phyloP scores from a whole-genome alignment of 148 eudicot genomes.

The Oxyria digyna region DNA sequence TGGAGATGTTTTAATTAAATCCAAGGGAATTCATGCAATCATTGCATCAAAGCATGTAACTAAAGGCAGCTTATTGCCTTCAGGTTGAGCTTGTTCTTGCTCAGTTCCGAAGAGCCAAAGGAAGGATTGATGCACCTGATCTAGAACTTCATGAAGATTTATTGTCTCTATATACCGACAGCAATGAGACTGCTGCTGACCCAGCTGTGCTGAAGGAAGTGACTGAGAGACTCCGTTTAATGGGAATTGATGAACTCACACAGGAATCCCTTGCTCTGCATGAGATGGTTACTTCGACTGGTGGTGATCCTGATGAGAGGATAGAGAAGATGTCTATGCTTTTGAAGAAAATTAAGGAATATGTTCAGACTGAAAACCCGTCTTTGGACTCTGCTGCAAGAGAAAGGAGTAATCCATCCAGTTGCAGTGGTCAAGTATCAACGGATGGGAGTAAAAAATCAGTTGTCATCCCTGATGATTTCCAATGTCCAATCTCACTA shows the following conservation, averaged over 20 bases:
- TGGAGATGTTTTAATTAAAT: neutral
- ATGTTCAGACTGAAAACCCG: conserved; percentile 75
- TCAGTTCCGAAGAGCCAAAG: conserved; percentile 91
- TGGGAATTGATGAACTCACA: conserved; percentile 68
- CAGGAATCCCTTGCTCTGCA: conserved; percentile 90
- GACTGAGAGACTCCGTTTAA: conserved; percentile 57
- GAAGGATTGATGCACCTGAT: conserved; percentile 61
- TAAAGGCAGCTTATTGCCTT: conserved; percentile 7
- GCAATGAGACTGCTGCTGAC: conserved; percentile 30
- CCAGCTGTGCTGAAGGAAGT: conserved; percentile 49
- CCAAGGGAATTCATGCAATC: neutral
- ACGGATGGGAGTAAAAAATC: conserved; percentile 33
- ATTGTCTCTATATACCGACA: conserved; percentile 41
- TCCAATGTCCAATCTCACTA: conserved; percentile 88
- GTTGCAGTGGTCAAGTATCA: conserved; percentile 34
- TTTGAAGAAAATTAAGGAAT: conserved; percentile 77
- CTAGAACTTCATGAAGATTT: conserved; percentile 58
- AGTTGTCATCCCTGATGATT: conserved; percentile 72
- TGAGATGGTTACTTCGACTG: conserved; percentile 62
- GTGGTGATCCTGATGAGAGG: conserved; percentile 74
- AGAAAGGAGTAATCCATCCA: conserved; percentile 32
- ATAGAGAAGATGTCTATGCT: conserved; percentile 92
- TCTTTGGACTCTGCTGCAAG: conserved; percentile 28
- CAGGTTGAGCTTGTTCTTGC: conserved; percentile 88
- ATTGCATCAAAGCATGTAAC: neutral